Conservation (phyloP, 2,329 filamentous ascomycete species). For the Oidium heveae region DNA sequence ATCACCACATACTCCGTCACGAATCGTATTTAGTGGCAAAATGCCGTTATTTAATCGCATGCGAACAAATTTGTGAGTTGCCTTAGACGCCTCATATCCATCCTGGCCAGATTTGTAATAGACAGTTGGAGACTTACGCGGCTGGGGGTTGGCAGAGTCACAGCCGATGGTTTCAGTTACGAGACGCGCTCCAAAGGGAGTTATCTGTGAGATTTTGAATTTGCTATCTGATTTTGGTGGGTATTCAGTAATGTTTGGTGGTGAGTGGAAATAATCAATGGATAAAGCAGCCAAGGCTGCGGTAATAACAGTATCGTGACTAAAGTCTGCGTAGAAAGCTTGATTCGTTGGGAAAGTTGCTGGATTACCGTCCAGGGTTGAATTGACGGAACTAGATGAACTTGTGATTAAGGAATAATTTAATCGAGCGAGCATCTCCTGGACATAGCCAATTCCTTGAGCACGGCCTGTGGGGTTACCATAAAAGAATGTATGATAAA, state of each 20-base stretch:
- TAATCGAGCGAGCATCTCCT: constrained; percentile 61
- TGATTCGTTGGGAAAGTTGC: constrained; percentile 45
- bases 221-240: constrained; percentile 20
- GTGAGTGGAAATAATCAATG: constrained; percentile 26
- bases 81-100: constrained; percentile 19
- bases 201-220: constrained; percentile 24
- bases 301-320: constrained; percentile 69
- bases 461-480: constrained; percentile 62
- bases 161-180: constrained; percentile 31
- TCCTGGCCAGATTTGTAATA: constrained; percentile 20
- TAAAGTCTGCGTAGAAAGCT: constrained; percentile 62
- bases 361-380: constrained; percentile 40
- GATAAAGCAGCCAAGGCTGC: constrained; percentile 31
- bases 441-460: constrained; percentile 64
- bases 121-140: constrained; percentile 17
- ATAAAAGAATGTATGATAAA: constrained; percentile 44
- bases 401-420: constrained; percentile 42
- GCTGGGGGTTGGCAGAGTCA: constrained; percentile 15
- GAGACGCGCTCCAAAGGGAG: constrained; percentile 28
- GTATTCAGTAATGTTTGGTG: constrained; percentile 18
- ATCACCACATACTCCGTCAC: constrained; percentile 19
- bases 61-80: constrained; percentile 22
- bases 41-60: constrained; percentile 25
- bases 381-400: constrained; percentile 45
- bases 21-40: constrained; percentile 21